Evolutionary conservation across 1,284 basidiomycete genomes (phyloP).

Genomic region (Hemileia vastatrix): DNA sequence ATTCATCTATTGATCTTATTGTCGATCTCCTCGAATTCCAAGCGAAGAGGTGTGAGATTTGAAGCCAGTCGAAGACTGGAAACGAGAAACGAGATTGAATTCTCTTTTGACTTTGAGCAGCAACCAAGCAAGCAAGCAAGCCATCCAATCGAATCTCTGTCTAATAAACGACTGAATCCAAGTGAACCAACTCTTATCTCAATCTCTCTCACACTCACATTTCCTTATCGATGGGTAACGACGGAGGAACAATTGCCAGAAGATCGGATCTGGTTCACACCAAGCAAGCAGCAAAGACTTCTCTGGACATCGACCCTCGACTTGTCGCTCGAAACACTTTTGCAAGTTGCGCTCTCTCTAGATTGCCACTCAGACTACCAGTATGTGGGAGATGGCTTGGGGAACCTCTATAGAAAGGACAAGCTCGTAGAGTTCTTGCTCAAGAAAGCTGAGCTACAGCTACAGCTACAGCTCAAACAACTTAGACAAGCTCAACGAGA

Average conservation of each 20-base stretch:
- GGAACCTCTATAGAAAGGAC: conserved; percentile 42
- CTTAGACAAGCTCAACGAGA: conserved; percentile 8
- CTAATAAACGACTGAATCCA: too few relatives aligned
- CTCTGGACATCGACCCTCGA: conserved; percentile 29
- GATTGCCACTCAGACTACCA: conserved; percentile 28
- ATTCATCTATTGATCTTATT: too few relatives aligned
- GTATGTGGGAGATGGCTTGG: conserved; percentile 37
- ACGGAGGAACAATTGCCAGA: conserved; percentile 40
- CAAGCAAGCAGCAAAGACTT: conserved; percentile 19
- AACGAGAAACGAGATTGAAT: too few relatives aligned
- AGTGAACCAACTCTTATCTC: too few relatives aligned
- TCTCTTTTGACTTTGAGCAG: too few relatives aligned
- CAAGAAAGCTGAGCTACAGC: conserved; percentile 1
- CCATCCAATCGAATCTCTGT: too few relatives aligned
- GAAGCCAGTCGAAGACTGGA: too few relatives aligned
- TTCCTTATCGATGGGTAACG: conserved; percentile 29
- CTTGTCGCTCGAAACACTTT: conserved; percentile 30
- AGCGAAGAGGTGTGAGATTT: too few relatives aligned
- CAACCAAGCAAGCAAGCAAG: too few relatives aligned
- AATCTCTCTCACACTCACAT: not conserved
- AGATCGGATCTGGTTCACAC: conserved; percentile 39
- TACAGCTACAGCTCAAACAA: not conserved
- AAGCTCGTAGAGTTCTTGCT: conserved; percentile 35
- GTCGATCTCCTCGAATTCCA: too few relatives aligned
- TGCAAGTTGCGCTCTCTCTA: conserved; percentile 36